Evolutionary conservation across 768 basidiomycete genomes (phyloP), one percentile per base, ranked within the genome.

Genomic region (Dioszegia crocea): DNA sequence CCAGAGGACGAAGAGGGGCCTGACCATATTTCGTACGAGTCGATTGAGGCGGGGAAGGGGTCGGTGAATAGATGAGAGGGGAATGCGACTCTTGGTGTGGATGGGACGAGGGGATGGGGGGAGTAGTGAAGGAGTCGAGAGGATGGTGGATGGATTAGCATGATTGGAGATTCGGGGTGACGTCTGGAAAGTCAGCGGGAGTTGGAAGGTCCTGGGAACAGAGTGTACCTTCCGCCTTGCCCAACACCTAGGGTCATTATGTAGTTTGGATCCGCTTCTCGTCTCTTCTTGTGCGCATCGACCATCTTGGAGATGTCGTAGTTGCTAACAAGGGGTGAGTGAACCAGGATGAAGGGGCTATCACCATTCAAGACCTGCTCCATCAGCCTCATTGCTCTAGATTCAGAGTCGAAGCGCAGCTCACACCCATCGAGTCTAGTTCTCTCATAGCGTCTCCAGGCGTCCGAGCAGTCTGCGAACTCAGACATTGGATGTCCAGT

Each of bases 251-350:
- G 91, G 26, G 91, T 92, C 91, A 99, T 92, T 70, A 92, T 91
- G 38, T 88, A 89, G 74, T 97, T 89, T 80, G 90, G 89, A 77
- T 93, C 90, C 60, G 81, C 83, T 77, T 86, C 87, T 61, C 91
- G 81, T 50, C 91, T 80, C 75, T 88, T 88, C 81, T 88, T 91
- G 80, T 97, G 94, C 63, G 84, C 84, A 45, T 86, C 83, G 47
- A 96, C 88, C 53, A 92, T 88, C 66, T 91, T 88, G 67, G 90
- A 88, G 65, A 99, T 87, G 60, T 85, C 84, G 65, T 97, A 83
- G 74, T 90, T 97, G 79, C 91, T 93, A 65, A 99, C 88, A 52
- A 97, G 57, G 19, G 76, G 76, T 3, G 72, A 71, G 39, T 75
- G 75, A 16, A 78, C 70, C 14, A 78, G 63, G 44, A 78, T 67